phyloP scores from a whole-genome alignment of 164 flowering plant genomes.

The Kalanchoe fedtschenkoi region DNA sequence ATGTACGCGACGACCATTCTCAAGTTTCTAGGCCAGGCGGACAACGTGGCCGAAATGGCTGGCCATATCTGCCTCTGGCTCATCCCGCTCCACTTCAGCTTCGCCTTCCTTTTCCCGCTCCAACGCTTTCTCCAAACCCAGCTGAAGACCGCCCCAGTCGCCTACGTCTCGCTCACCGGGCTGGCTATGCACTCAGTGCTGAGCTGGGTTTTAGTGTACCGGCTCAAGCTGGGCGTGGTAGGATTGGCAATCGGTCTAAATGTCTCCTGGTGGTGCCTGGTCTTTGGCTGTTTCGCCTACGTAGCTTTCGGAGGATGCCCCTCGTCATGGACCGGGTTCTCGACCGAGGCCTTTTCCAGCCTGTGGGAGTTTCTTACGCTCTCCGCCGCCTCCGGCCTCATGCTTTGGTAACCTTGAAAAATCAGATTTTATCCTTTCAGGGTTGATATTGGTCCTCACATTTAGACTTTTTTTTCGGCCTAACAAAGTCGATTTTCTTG shows the following conservation, averaged over 20 bases:
- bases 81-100: slow-evolving; percentile 45
- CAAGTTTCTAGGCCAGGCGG: slow-evolving; percentile 24
- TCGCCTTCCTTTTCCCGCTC: slow-evolving; percentile 39
- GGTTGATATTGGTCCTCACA: no score
- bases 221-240: slow-evolving; percentile 26
- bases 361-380: slow-evolving; percentile 43
- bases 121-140: slow-evolving; percentile 45
- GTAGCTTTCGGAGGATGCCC: slow-evolving; percentile 33
- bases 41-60: slow-evolving; percentile 27
- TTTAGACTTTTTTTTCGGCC: not conserved
- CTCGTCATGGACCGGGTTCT: slow-evolving; percentile 40
- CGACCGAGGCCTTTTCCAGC: slow-evolving; percentile 34
- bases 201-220: slow-evolving; percentile 34
- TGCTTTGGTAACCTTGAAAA: slow-evolving; percentile 31
- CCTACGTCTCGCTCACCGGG: slow-evolving; percentile 28
- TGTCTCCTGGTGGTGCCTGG: slow-evolving; percentile 41
- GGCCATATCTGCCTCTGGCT: slow-evolving; percentile 26
- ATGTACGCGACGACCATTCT: slow-evolving; percentile 24
- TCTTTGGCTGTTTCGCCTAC: slow-evolving; percentile 23
- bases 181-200: slow-evolving; percentile 20
- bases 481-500: no score
- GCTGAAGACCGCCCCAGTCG: slow-evolving; percentile 24
- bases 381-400: slow-evolving; percentile 43
- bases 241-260: slow-evolving; percentile 23
- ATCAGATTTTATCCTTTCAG: no score